Evolutionary conservation across 306 rosid genomes (phyloP), one percentile per base, ranked within the genome.

Genomic region (Prunus fruticosa): DNA sequence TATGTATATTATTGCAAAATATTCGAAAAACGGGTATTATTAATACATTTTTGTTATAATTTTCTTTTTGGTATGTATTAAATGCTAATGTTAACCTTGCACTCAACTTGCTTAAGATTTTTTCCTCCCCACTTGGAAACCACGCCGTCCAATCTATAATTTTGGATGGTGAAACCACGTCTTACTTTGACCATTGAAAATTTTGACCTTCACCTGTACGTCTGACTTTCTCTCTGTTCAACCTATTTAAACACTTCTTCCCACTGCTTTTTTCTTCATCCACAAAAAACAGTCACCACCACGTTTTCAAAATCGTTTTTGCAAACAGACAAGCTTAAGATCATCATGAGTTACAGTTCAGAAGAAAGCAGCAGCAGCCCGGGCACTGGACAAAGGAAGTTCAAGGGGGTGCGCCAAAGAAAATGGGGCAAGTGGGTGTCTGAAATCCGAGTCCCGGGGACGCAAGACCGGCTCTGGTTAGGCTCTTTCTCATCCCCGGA

Each of bases 341-440:
- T 38, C 65, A 60, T 60, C 18, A 90, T 87, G 91, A 91, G 81
- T 50, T 56, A 74, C 22, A 80, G 68, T 73, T 82, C 84, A 19
- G 45, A 52, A 47, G 34, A 83, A 19, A 74, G 53, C 65, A 50
- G 65, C 23, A 30, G 67, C 1, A 53, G 27, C 18, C 22, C 71
- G 4, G 27, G 50, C 32, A 12, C 54, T 3, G 6, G 9, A 9
- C 1, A n/a, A 74, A 6, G 72, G 30, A 91, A 89, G 75, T 76
- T 84, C 47, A 94, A 89, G 79, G 98, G 98, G 2, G 89, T 94
- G 18, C 88, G 97, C 0, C 87, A 84, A 11, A 68, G 97, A 4
- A 94, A 94, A 64, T 94, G 98, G 98, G 98, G 97, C n/a, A 94
- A 94, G 63, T 94, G 92, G 91, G 98, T 92, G 16, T 90, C 98